Evolutionary conservation across 75 land plant species (phyloP), one percentile per base, ranked within the genome.

Genomic region (Ceratopteris richardii): DNA sequence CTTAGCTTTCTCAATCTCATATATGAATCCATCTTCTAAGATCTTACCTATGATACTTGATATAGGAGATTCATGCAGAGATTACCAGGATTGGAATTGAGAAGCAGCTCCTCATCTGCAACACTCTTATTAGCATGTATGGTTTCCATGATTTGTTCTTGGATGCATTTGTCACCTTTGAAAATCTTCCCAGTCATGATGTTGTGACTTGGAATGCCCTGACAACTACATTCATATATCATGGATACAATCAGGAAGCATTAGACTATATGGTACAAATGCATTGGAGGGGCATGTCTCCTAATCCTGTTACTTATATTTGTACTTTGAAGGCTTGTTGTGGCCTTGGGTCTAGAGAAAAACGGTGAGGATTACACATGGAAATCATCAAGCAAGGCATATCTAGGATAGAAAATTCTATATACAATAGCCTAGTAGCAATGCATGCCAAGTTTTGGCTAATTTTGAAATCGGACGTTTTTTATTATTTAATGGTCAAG

Each of bases 121-220:
- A 46, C 50, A 65, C 87, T 13, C 52, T 84, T 0, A 42, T 80
- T 28, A 80, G 77, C 54, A 77, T 77, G 83, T 84, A 80, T 64
- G 41, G 72, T 17, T 74, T 71, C 26, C 77, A 72, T 46, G 40
- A 11, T 13, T 37, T 30, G 20, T 52, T 68, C 21, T 23, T 44
- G 10, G 71, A 77, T 52, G 74, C 82, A 46, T 53, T 42, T 13
- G 36, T 26, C 30, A 56, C 69, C 51, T 80, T 77, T 54, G 56
- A 59, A 17, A 48, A 33, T 28, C 70, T 84, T 61, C 53, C 43
- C n/a, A 23, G 27, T 23, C 73, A 60, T 24, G 80, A 77, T 33
- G 46, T 57, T 25, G 66, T 80, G 60, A 72, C 83, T 17, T 80
- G 87, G 87, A 84, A 72, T 26, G 77, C 83, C 18, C 29, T 70